phyloP scores from a whole-genome alignment of 139 green algal species.

The Chlorella ohadii region DNA sequence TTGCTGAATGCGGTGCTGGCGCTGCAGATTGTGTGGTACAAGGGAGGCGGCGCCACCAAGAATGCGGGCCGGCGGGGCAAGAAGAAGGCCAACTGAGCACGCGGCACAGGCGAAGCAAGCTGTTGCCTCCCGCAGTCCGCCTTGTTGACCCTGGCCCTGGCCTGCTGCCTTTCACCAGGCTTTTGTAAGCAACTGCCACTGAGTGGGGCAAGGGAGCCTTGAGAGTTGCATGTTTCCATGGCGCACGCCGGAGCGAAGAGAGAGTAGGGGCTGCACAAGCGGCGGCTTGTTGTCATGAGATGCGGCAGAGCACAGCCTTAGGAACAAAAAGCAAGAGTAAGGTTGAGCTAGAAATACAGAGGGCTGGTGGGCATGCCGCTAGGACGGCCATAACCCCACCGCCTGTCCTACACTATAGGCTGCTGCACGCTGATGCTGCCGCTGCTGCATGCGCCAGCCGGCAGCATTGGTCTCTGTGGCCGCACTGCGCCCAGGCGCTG shows the following conservation, averaged over 20 bases:
- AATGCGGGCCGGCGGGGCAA: constrained; percentile 15
- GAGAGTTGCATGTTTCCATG: not conserved
- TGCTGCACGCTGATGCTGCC: not conserved
- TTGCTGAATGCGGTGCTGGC: constrained; percentile 44
- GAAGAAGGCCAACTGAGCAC: not conserved
- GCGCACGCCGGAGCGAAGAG: not conserved
- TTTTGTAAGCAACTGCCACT: no score
- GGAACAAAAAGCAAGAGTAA: not conserved
- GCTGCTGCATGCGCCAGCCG: not conserved
- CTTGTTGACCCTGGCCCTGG: no score
- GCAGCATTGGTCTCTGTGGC: not conserved
- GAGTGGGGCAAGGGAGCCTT: not conserved
- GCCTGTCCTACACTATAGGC: not conserved
- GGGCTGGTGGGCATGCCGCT: not conserved
- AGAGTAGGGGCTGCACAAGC: not conserved
- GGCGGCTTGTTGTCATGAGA: not conserved
- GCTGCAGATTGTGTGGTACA: constrained; percentile 42
- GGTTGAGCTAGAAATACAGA: constrained; percentile 18
- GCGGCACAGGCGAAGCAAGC: not conserved
- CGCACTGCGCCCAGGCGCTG: not conserved
- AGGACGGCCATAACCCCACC: not conserved
- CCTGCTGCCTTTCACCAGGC: no score
- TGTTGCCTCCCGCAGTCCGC: not conserved
- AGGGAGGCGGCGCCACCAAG: not conserved
- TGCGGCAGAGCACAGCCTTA: not conserved